Evolutionary conservation across 176 grass and related monocot species (phyloP), one percentile per base, ranked within the genome.

Genomic region (Ampelocalamus luodianensis): DNA sequence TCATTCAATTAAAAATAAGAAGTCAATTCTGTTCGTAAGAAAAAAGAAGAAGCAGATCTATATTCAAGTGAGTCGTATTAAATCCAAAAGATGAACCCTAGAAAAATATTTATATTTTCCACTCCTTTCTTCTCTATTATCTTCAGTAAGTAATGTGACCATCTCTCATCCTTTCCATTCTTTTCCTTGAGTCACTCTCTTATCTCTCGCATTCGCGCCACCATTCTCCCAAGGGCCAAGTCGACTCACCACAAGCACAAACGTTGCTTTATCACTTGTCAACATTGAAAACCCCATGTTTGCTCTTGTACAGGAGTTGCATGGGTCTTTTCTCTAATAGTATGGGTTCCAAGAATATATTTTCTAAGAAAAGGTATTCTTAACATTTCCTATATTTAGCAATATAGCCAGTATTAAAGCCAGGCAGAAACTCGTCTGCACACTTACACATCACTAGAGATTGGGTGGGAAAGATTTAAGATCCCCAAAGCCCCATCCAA

Each of bases 311-410:
- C 1, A 1, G 56, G 9, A 60, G n/a, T 23, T 4, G 42, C 22
- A 45, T n/a, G n/a, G n/a, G n/a, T 10, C 5, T 18, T 18, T 23
- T 23, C 34, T 23, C 3, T 23, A 60, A 11, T 11, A 78, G 13
- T 2, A 22, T 1, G n/a, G 16, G 7, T 71, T 23, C 7, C 24
- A 20, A 50, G 18, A 15, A 27, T 22, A 61, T 29, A 27, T 23
- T 56, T 29, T 15, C 1, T 2, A 68, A 18, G 11, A 29, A 54
- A 63, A 23, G 12, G 4, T 34, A 50, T 23, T 72, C 32, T 38
- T n/a, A n/a, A 55, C 20, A 11, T 8, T n/a, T 5, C 44, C 73
- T 77, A 77, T 64, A 44, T 71, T 71, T 83, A 64, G 56, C 37
- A 72, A 34, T 8, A 24, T 63, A 61, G 4, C 4, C 22, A 45